Conservation (phyloP, 805 yeast species). For the Hanseniaspora taiwanica region DNA sequence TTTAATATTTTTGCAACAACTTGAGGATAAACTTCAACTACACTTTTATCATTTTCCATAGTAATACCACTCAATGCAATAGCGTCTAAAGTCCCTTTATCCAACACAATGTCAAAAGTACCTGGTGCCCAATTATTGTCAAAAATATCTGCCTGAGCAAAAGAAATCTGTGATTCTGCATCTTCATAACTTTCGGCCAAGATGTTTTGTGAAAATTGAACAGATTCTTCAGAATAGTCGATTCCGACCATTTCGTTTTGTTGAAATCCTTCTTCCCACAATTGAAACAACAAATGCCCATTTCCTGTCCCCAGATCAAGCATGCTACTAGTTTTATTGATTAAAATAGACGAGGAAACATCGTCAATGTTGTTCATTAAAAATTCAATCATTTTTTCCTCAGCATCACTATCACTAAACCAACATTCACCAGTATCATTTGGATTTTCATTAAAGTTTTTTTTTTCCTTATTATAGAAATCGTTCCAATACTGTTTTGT, state of each 20-base stretch:
- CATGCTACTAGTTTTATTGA: slow-evolving; percentile 26
- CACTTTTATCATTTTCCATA: slow-evolving; percentile 33
- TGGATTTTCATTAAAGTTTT: slow-evolving; percentile 58
- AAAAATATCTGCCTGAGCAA: slow-evolving; percentile 61
- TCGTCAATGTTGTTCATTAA: slow-evolving; percentile 36
- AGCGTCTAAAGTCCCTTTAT: slow-evolving; percentile 95
- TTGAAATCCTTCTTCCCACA: slow-evolving; percentile 46
- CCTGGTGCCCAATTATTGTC: slow-evolving; percentile 24
- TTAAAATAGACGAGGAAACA: slow-evolving; percentile 14
- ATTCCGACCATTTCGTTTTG: slow-evolving; percentile 54
- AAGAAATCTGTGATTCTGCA: slow-evolving; percentile 27
- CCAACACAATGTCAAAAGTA: slow-evolving; percentile 63
- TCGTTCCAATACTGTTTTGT: slow-evolving; percentile 87
- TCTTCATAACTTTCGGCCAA: slow-evolving; percentile 28
- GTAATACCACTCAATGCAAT: slow-evolving; percentile 66
- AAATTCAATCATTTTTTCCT: slow-evolving; percentile 65
- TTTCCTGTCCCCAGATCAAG: slow-evolving; percentile 93
- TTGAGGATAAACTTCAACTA: slow-evolving; percentile 47
- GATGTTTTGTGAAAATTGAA: slow-evolving; percentile 56
- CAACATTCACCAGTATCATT: slow-evolving; percentile 91
- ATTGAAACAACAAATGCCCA: slow-evolving; percentile 71
- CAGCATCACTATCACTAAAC: slow-evolving; percentile 95
- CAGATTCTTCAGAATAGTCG: slow-evolving; percentile 77
- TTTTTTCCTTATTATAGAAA: slow-evolving; percentile 60
- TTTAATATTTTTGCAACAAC: slow-evolving; percentile 46